These are phyloP conservation scores for Ichthyophthirius multifiliis DNA, from an alignment of 169 alveolate species.

Conservation along the genomic window DNA sequence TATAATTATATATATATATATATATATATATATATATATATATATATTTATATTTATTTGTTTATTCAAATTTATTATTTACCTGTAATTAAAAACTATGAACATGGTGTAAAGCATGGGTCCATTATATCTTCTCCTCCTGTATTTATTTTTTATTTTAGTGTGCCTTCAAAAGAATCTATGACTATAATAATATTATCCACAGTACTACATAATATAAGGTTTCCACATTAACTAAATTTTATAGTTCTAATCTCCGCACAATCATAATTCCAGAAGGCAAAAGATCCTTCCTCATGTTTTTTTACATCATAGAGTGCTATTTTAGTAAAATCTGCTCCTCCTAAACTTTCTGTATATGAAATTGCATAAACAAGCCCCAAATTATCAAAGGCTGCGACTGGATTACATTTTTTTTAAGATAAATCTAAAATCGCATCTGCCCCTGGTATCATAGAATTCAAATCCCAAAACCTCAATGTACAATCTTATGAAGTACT, in stretches of 20 bases:
- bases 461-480: constrained; percentile 74
- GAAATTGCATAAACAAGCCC: constrained; percentile 7
- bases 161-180: constrained; percentile 60
- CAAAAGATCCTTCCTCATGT: background rate
- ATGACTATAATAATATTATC: constrained; percentile 21
- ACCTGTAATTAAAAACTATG: background rate
- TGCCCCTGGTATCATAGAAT: background rate
- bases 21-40: constrained; percentile 21
- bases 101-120: constrained; percentile 5
- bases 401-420: constrained; percentile 5
- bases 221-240: constrained; percentile 46
- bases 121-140: background rate
- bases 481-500: constrained; percentile 61
- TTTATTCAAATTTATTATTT: background rate
- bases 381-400: constrained; percentile 1
- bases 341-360: background rate
- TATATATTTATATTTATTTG: background rate
- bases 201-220: constrained; percentile 19
- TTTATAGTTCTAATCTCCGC: constrained; percentile 42
- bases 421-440: constrained; percentile 7
- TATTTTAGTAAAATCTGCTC: background rate
- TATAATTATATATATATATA: constrained; percentile 33
- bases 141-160: constrained; percentile 8
- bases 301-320: constrained; percentile 15
- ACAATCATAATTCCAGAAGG: constrained; percentile 12